Conservation (phyloP, 495 filamentous ascomycete species). For the Evernia prunastri region DNA sequence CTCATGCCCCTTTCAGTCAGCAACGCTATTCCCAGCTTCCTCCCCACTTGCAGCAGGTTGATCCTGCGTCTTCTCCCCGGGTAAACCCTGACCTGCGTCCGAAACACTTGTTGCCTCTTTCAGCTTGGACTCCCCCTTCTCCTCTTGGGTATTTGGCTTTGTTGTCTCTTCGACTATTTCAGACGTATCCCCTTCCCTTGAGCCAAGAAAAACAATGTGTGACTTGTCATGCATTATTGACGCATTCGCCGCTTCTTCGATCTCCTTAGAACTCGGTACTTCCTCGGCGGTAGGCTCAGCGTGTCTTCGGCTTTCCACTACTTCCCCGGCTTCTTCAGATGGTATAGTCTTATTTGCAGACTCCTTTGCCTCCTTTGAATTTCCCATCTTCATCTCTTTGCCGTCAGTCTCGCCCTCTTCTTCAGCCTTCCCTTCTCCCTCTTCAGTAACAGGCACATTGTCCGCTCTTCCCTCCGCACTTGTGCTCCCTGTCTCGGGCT, state of each 20-base stretch:
- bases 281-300: slow-evolving; percentile 1
- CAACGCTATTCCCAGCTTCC: slow-evolving; percentile 29
- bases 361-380: neutral
- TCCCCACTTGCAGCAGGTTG: slow-evolving; percentile 29
- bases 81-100: slow-evolving; percentile 16
- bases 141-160: neutral
- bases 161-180: neutral
- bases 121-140: neutral
- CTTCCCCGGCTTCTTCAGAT: neutral
- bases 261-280: slow-evolving; percentile 11
- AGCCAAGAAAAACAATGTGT: slow-evolving; percentile 10
- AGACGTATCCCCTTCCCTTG: slow-evolving; percentile 13
- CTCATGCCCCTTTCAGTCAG: slow-evolving; percentile 21
- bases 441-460: neutral
- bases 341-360: slow-evolving; percentile 5
- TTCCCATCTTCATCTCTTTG: neutral
- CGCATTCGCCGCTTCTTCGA: slow-evolving; percentile 16
- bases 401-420: slow-evolving; percentile 8
- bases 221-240: slow-evolving; percentile 23
- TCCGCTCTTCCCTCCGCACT: slow-evolving; percentile 23
- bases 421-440: slow-evolving; percentile 19
- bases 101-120: slow-evolving; percentile 9
- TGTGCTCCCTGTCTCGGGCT: slow-evolving; percentile 30
- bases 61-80: slow-evolving; percentile 27
- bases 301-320: slow-evolving; percentile 19